A percentile compares a stretch with the other conserved stretches of the same genome.
These are phyloP conservation scores for Phlegmacium glaucopus DNA, from an alignment of 768 basidiomycete species.

Conservation along the genomic window DNA sequence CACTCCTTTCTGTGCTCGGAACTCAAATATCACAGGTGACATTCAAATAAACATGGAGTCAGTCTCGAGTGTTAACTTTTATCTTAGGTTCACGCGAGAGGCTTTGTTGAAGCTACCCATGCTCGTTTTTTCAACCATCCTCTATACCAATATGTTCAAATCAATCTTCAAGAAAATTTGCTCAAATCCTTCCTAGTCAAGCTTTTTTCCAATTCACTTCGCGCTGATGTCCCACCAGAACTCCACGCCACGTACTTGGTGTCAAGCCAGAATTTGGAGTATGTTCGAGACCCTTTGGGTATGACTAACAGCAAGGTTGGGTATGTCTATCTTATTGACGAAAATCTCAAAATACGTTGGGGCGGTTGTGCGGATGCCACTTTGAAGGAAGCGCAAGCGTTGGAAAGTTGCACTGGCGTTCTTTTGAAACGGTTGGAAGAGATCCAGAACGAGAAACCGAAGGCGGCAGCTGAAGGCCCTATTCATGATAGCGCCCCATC, in stretches of 20 bases:
- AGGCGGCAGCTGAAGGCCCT: not conserved
- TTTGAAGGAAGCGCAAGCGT: slow-evolving; percentile 61
- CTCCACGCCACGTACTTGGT: slow-evolving; percentile 74
- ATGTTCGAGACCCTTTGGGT: slow-evolving; percentile 78
- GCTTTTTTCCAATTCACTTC: slow-evolving; percentile 75
- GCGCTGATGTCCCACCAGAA: slow-evolving; percentile 57
- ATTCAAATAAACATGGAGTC: slow-evolving; percentile 1
- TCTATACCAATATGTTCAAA: slow-evolving; percentile 71
- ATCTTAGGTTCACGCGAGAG: slow-evolving; percentile 71
- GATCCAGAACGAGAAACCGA: slow-evolving; percentile 6
- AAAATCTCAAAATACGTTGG: slow-evolving; percentile 85
- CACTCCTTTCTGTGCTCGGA: slow-evolving; percentile 78
- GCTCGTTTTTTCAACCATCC: slow-evolving; percentile 50
- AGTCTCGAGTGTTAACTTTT: not conserved
- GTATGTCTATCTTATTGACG: slow-evolving; percentile 89
- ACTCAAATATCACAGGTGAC: slow-evolving; percentile 86
- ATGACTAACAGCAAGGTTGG: slow-evolving; percentile 90
- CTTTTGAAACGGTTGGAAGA: slow-evolving; percentile 57
- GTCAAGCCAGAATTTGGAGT: slow-evolving; percentile 83
- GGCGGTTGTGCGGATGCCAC: slow-evolving; percentile 87
- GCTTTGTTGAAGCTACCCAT: slow-evolving; percentile 61
- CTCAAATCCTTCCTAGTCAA: slow-evolving; percentile 89
- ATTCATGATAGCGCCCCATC: too few species aligned
- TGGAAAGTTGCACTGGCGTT: slow-evolving; percentile 68
- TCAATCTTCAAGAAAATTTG: slow-evolving; percentile 93